Base-by-base conservation (phyloP, 371 early-diverging fungal species). In the Batkoa obscura region DNA sequence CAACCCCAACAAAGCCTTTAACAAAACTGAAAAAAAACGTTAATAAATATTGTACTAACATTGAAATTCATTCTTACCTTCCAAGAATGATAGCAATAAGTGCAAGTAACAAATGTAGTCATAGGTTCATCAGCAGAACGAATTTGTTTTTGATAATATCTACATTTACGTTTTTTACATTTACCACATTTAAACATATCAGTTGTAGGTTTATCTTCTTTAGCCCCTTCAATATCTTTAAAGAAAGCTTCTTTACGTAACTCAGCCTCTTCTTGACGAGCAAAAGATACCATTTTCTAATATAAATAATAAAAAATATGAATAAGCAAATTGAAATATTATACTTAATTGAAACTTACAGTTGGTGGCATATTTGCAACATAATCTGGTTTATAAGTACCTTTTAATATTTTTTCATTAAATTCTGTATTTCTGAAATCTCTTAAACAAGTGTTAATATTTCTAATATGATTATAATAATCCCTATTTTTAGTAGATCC, bases 81-180 rank as follows among this genome's bases (percentile, higher is more conserved):
- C 94, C 94, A 92, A 39, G 75, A 78, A 63, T 92, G 82, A 37
- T 78, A 74, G 68, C 94, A 94, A 37, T 62, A 65, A 36, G 76
- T 71, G 64, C 94, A 94, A 4, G 88, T 90, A 45, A 89, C 90
- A 71, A 91, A 91, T 0, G 91, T 90, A 2, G 91, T 90, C 94
- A 94, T 95, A 8, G 96, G 96, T 72, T 95, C 99, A 81, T 99
- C 99, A 23, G 99, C 99, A 63, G 88, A 87, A 43, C 99, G 76
- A 57, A 97, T 99, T 75, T 94, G 93, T 81, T 90, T 84, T 73
- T 99, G 98, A 73, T 81, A 94, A 69, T 94, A 99, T 6, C 84
- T 83, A 59, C 86, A 83, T 63, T 81, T 89, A 50, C 94, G 77
- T 45, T 77, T 64, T 51, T 79, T 79, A 75, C 99, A 99, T 66